Conservation (phyloP, 75 land plant genomes). For the Ceratopteris richardii region DNA sequence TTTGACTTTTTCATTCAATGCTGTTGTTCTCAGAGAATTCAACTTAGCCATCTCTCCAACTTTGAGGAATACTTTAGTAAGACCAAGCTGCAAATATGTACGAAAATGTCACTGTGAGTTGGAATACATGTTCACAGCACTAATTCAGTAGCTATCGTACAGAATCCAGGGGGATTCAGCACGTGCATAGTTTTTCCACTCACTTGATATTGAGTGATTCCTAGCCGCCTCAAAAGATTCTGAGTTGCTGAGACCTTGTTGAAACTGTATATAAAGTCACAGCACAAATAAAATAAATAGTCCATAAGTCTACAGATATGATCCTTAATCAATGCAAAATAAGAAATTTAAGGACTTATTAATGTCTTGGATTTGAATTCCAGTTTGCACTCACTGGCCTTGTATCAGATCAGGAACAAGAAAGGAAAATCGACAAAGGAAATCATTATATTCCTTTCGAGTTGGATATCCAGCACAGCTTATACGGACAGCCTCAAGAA, state of each 20-base stretch:
- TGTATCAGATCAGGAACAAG: constrained; percentile 45
- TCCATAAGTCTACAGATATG: background rate
- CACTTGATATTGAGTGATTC: constrained; percentile 3
- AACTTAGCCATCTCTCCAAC: constrained; percentile 76
- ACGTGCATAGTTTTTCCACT: too few species aligned
- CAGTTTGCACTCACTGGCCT: constrained; percentile 34
- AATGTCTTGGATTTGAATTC: background rate
- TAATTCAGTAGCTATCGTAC: too few species aligned
- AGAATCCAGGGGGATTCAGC: too few species aligned
- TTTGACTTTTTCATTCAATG: constrained; percentile 52
- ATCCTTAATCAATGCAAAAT: too few species aligned
- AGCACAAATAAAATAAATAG: background rate
- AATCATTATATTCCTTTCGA: constrained; percentile 56
- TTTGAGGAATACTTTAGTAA: constrained; percentile 64
- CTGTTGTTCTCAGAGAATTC: constrained; percentile 53
- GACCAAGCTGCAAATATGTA: constrained; percentile 45
- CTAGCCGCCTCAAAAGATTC: background rate
- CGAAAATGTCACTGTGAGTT: background rate
- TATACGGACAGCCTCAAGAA: constrained; percentile 80
- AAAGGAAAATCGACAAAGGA: constrained; percentile 71
- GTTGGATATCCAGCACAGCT: constrained; percentile 90
- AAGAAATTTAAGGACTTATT: too few species aligned
- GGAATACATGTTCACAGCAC: too few species aligned
- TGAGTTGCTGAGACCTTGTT: background rate
- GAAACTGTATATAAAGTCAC: background rate